A percentile compares a stretch with the other conserved stretches of the same genome.
phyloP scores from a whole-genome alignment of 1,284 basidiomycete species.

The Apiotrichum akiyoshidainum region DNA sequence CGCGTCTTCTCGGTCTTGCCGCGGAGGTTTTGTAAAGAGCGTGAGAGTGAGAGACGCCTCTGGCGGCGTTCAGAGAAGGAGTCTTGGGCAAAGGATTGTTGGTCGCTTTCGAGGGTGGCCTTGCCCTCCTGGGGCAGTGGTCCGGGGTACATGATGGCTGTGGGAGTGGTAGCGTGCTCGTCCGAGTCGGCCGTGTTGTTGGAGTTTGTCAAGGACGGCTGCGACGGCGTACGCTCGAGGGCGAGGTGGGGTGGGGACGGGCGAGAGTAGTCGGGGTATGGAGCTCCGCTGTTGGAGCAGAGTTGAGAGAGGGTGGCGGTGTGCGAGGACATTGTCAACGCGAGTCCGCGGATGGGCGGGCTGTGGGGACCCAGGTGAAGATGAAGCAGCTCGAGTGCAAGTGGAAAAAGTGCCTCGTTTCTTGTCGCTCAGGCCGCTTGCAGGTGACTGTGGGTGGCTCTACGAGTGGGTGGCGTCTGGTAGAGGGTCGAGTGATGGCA shows the following conservation, averaged over 20 bases:
- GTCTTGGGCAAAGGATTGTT: not conserved
- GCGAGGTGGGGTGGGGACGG: not conserved
- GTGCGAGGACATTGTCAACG: no score
- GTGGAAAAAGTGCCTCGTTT: no score
- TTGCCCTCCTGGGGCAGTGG: not conserved
- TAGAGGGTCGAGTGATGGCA: no score
- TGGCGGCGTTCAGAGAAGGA: not conserved
- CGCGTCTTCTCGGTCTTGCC: conserved; percentile 8
- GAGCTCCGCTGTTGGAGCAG: no score
- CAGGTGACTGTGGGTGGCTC: no score
- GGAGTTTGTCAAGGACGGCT: conserved; percentile 11
- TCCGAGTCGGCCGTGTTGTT: conserved; percentile 14
- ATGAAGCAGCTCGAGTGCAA: no score
- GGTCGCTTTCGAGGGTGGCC: not conserved
- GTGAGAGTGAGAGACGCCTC: conserved; percentile 14
- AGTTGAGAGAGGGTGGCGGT: no score
- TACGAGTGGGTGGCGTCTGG: no score
- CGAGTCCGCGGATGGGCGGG: no score
- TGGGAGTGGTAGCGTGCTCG: conserved; percentile 7
- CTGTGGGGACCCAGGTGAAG: no score
- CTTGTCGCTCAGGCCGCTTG: no score
- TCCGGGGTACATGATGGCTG: not conserved
- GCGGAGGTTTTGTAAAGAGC: conserved; percentile 12
- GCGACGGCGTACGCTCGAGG: conserved; percentile 6
- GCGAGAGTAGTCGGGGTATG: not conserved